phyloP scores from a whole-genome alignment of 345 rosid species.

The Mangifera indica region DNA sequence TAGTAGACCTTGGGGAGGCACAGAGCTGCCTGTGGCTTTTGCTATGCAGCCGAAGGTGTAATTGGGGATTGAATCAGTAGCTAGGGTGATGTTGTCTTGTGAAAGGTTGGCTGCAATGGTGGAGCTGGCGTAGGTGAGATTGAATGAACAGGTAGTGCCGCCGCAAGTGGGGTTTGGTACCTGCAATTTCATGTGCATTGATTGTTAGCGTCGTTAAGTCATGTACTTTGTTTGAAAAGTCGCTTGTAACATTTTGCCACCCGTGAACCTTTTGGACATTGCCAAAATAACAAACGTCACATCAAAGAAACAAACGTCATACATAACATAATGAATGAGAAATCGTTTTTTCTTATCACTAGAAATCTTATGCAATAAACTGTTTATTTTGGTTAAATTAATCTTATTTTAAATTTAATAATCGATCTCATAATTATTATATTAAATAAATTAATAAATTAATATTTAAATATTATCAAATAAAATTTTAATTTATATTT shows the following conservation, averaged over 20 bases:
- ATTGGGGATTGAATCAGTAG: slow-evolving; percentile 52
- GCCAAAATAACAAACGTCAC: background rate
- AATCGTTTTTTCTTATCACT: no score
- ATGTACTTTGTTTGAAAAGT: background rate
- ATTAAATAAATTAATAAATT: no score
- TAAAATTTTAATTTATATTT: no score
- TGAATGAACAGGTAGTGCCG: slow-evolving; percentile 60
- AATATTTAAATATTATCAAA: no score
- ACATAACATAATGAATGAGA: background rate
- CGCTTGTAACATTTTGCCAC: background rate
- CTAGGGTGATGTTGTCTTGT: slow-evolving; percentile 61
- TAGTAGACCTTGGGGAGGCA: slow-evolving; percentile 82
- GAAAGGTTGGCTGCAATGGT: slow-evolving; percentile 61
- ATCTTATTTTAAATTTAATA: no score
- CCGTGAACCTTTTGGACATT: slow-evolving; percentile 13
- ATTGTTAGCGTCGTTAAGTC: background rate
- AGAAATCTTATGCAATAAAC: no score
- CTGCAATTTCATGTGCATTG: slow-evolving; percentile 40
- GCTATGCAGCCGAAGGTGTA: slow-evolving; percentile 87
- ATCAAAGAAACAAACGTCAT: no score
- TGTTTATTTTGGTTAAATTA: no score
- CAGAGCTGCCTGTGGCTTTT: slow-evolving; percentile 59
- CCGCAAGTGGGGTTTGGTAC: slow-evolving; percentile 68
- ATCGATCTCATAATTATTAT: no score
- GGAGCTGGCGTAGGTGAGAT: slow-evolving; percentile 83